phyloP scores from a whole-genome alignment of 495 filamentous ascomycete genomes.

The Zalerion maritima region DNA sequence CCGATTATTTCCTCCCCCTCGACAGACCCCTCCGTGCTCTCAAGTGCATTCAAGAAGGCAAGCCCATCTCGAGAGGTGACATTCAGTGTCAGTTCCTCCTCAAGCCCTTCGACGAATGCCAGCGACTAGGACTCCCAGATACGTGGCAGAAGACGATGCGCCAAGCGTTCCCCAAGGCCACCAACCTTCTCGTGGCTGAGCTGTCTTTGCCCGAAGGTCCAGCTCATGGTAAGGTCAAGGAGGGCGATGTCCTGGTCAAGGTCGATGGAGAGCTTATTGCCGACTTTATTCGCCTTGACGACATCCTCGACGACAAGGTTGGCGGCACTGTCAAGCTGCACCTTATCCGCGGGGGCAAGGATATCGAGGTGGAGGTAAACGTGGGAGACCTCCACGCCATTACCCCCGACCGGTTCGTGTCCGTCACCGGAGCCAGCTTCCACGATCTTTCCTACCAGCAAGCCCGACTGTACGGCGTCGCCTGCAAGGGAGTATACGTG shows the following conservation, averaged over 20 bases:
- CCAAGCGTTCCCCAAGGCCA: conserved; percentile 76
- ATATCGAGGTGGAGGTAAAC: conserved; percentile 69
- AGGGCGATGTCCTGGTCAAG: conserved; percentile 90
- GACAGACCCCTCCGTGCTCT: conserved; percentile 80
- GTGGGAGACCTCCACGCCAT: conserved; percentile 91
- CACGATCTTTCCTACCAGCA: conserved; percentile 95
- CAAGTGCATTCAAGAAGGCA: conserved; percentile 62
- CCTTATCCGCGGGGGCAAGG: conserved; percentile 76
- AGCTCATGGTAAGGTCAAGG: conserved; percentile 68
- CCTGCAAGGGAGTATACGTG: conserved; percentile 82
- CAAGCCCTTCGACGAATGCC: conserved; percentile 95
- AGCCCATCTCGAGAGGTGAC: conserved; percentile 71
- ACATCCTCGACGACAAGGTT: conserved; percentile 81
- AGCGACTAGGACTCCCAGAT: conserved; percentile 68
- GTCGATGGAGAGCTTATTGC: conserved; percentile 92
- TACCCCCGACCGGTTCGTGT: conserved; percentile 88
- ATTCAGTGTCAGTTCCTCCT: conserved; percentile 96
- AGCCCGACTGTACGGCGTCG: conserved; percentile 81
- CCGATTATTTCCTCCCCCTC: conserved; percentile 93
- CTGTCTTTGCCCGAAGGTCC: conserved; percentile 86
- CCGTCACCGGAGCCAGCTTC: conserved; percentile 84
- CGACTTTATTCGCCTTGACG: conserved; percentile 85
- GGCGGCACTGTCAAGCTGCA: conserved; percentile 56
- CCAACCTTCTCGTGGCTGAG: conserved; percentile 92
- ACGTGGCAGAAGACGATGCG: conserved; percentile 77